phyloP scores from a whole-genome alignment of 129 eudicot species.

The Scalesia atractyloides region DNA sequence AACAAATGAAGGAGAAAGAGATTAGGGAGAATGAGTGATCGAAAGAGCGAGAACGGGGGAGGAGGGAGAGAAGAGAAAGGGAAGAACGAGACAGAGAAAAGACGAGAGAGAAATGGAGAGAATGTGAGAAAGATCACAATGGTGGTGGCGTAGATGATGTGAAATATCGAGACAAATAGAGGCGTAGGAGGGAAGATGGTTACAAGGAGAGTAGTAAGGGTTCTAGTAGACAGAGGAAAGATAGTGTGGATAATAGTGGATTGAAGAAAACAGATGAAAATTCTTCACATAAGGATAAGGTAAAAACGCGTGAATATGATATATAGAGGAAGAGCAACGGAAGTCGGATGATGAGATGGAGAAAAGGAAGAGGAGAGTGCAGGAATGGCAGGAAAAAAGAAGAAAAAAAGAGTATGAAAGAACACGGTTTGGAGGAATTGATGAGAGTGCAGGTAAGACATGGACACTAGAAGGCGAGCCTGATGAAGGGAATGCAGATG shows the following conservation, averaged over 20 bases:
- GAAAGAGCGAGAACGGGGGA: slow-evolving; percentile 43
- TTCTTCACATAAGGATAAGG: slow-evolving; percentile 33
- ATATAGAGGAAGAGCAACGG: slow-evolving; percentile 75
- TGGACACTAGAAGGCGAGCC: slow-evolving; percentile 92
- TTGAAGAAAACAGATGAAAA: slow-evolving; percentile 47
- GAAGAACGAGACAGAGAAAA: slow-evolving; percentile 41
- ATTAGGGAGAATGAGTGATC: slow-evolving; percentile 23
- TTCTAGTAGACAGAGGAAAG: slow-evolving; percentile 59
- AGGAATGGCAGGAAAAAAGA: slow-evolving; percentile 87
- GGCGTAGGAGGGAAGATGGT: slow-evolving; percentile 62
- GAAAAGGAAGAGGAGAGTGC: slow-evolving; percentile 87
- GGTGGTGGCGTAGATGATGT: slow-evolving; percentile 53
- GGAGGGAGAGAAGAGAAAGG: slow-evolving; percentile 37
- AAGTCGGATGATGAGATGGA: slow-evolving; percentile 88
- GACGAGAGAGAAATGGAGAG: slow-evolving; percentile 55
- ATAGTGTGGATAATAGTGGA: slow-evolving; percentile 41
- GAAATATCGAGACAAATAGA: slow-evolving; percentile 53
- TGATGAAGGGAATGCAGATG: slow-evolving; percentile 64
- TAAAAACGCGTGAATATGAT: slow-evolving; percentile 56
- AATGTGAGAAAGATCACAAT: slow-evolving; percentile 46
- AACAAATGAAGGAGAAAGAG: slow-evolving; percentile 28
- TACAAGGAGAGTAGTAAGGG: slow-evolving; percentile 44
- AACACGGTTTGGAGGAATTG: slow-evolving; percentile 52
- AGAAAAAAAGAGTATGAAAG: slow-evolving; percentile 78
- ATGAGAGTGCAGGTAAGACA: slow-evolving; percentile 55